A percentile compares a stretch with the other conserved stretches of the same genome.
Conservation (phyloP, 1,284 basidiomycete genomes). For the Austroboletus niveus region DNA sequence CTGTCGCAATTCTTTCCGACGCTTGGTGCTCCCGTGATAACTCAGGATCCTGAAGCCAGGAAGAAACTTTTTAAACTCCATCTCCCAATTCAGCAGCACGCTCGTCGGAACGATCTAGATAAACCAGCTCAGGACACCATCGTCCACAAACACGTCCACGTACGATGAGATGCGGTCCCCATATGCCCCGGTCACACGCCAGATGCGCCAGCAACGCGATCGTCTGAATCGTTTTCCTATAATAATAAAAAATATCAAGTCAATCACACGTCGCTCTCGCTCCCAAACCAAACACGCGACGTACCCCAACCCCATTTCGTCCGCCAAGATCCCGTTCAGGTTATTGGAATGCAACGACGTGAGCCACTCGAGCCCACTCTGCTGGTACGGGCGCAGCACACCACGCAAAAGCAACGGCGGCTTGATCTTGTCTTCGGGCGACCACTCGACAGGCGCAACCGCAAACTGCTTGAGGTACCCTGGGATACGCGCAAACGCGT, state of each 20-base stretch:
- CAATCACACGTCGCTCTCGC: neutral
- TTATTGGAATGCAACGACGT: slow-evolving; percentile 85
- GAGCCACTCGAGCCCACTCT: slow-evolving; percentile 94
- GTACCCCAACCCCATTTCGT: slow-evolving; percentile 90
- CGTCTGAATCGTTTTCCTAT: slow-evolving; percentile 95
- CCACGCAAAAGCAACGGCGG: slow-evolving; percentile 86
- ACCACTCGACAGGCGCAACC: slow-evolving; percentile 66
- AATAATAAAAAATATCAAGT: slow-evolving; percentile 1
- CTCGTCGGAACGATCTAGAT: slow-evolving; percentile 85
- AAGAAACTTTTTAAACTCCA: slow-evolving; percentile 98
- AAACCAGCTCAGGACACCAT: too few species aligned
- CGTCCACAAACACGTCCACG: slow-evolving; percentile 16
- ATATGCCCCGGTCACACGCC: slow-evolving; percentile 91
- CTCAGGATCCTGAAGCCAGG: slow-evolving; percentile 92
- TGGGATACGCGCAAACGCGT: slow-evolving; percentile 40
- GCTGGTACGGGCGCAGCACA: slow-evolving; percentile 90
- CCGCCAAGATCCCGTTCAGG: slow-evolving; percentile 91
- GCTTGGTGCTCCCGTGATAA: slow-evolving; percentile 90
- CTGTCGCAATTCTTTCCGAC: slow-evolving; percentile 88
- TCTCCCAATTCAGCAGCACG: slow-evolving; percentile 97
- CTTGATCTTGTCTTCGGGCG: slow-evolving; percentile 55
- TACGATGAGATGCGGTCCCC: slow-evolving; percentile 94
- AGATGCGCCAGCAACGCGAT: slow-evolving; percentile 91
- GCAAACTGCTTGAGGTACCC: slow-evolving; percentile 64
- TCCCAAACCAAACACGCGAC: slow-evolving; percentile 29